A percentile compares a stretch with the other conserved stretches of the same genome.
These are phyloP conservation scores for Bruguiera gymnorhiza DNA, from an alignment of 345 rosid species.

Conservation along the genomic window DNA sequence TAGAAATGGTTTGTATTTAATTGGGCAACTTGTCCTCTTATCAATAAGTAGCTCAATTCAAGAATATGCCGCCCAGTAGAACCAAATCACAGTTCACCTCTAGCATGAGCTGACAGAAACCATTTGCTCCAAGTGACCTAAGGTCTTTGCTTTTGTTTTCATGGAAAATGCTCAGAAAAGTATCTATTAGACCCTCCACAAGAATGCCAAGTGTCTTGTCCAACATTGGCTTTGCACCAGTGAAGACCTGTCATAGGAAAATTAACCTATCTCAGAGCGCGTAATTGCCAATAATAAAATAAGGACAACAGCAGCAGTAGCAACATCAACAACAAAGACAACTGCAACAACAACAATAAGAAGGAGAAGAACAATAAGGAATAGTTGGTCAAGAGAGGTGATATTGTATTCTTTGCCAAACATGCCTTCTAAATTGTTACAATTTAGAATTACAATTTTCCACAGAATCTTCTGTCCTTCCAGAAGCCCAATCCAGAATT, in stretches of 20 bases:
- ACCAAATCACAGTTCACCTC: slow-evolving; percentile 55
- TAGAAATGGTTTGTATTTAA: background rate
- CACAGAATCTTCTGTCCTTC: background rate
- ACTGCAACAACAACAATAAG: too few relatives aligned
- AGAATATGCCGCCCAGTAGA: background rate
- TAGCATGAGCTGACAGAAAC: slow-evolving; percentile 97
- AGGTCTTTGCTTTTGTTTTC: slow-evolving; percentile 66
- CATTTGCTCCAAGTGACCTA: slow-evolving; percentile 76
- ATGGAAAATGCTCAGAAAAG: slow-evolving; percentile 72
- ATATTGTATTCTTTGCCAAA: background rate
- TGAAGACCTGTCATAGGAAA: slow-evolving; percentile 60
- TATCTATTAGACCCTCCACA: slow-evolving; percentile 93
- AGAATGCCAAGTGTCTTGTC: slow-evolving; percentile 92
- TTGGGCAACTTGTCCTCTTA: background rate
- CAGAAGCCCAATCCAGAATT: background rate
- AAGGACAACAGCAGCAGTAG: too few relatives aligned
- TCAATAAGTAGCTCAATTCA: background rate
- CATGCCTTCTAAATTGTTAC: background rate
- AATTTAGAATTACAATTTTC: background rate
- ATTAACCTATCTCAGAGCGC: background rate
- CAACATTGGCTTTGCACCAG: slow-evolving; percentile 89
- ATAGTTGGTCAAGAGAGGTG: too few relatives aligned
- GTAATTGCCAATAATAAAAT: background rate
- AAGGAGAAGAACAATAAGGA: too few relatives aligned
- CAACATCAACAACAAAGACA: too few relatives aligned